Conservation (phyloP, 1,139 yeast genomes). For the Pichia sp. region DNA sequence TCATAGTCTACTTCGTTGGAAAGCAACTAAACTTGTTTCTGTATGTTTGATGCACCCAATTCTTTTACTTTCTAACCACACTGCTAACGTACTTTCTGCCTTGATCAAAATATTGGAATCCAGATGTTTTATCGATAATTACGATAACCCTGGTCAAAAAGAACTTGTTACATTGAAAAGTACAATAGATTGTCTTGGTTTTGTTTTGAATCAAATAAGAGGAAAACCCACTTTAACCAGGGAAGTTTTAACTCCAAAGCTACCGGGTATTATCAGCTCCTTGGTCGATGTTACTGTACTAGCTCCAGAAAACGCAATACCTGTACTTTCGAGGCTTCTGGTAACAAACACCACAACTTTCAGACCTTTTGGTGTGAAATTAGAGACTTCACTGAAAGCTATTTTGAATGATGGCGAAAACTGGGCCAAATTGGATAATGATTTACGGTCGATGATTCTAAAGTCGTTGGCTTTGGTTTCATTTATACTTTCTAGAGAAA, state of each 20-base stretch:
- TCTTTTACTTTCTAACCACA: slow-evolving; percentile 53
- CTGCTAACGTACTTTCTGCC: slow-evolving; percentile 52
- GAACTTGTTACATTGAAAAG: slow-evolving; percentile 31
- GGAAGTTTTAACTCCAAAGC: slow-evolving; percentile 76
- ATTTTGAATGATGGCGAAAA: slow-evolving; percentile 31
- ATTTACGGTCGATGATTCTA: slow-evolving; percentile 43
- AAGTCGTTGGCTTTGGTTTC: slow-evolving; percentile 59
- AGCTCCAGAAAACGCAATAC: slow-evolving; percentile 42
- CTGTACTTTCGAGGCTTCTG: slow-evolving; percentile 48
- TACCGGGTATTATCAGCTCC: slow-evolving; percentile 57
- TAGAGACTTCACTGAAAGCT: slow-evolving; percentile 44
- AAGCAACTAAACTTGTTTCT: slow-evolving; percentile 54
- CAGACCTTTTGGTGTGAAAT: slow-evolving; percentile 69
- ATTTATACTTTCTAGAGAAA: slow-evolving; percentile 47
- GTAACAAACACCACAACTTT: slow-evolving; percentile 71
- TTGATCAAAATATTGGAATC: slow-evolving; percentile 56
- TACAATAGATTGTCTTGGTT: slow-evolving; percentile 45
- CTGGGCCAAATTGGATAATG: slow-evolving; percentile 26
- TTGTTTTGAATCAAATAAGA: slow-evolving; percentile 53
- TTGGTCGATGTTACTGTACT: slow-evolving; percentile 45
- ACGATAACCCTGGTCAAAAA: slow-evolving; percentile 32
- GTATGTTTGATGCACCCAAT: slow-evolving; percentile 49
- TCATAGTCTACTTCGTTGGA: slow-evolving; percentile 52
- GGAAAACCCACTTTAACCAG: slow-evolving; percentile 84
- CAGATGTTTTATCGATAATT: slow-evolving; percentile 40